Conservation (phyloP, 495 filamentous ascomycete genomes). For the Lasiosphaeria miniovina region DNA sequence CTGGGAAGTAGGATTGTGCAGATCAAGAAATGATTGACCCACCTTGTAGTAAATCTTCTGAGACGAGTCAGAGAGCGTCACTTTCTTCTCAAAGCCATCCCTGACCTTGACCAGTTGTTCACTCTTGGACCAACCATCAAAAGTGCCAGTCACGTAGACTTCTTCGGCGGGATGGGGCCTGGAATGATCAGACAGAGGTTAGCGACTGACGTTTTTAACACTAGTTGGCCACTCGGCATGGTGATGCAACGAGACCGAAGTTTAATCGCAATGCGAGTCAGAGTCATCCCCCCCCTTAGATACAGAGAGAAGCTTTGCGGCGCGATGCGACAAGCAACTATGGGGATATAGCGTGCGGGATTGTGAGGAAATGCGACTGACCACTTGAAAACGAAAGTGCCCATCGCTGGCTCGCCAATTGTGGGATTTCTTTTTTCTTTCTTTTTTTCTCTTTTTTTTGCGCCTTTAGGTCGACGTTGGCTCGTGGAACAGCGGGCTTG, state of each 20-base stretch:
- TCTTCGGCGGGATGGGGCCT: slow-evolving; percentile 77
- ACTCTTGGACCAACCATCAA: slow-evolving; percentile 88
- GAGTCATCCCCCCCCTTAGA: slow-evolving; percentile 14
- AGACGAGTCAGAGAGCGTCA: slow-evolving; percentile 58
- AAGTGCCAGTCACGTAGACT: slow-evolving; percentile 93
- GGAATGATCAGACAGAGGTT: slow-evolving; percentile 14
- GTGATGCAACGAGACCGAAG: slow-evolving; percentile 14
- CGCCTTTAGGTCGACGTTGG: background rate
- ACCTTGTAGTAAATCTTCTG: slow-evolving; percentile 85
- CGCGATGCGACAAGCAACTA: slow-evolving; percentile 8
- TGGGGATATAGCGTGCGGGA: background rate
- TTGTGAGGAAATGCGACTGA: slow-evolving; percentile 30
- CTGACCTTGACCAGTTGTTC: slow-evolving; percentile 73
- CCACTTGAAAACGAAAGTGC: slow-evolving; percentile 54
- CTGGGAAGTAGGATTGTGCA: background rate
- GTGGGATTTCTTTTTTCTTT: background rate
- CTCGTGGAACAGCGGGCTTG: background rate
- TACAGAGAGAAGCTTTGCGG: slow-evolving; percentile 5
- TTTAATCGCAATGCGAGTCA: slow-evolving; percentile 16
- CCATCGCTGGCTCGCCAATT: slow-evolving; percentile 34
- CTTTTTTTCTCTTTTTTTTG: background rate
- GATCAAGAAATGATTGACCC: slow-evolving; percentile 34
- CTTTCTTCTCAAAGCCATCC: slow-evolving; percentile 70
- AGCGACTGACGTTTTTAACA: slow-evolving; percentile 17
- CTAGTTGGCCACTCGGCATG: slow-evolving; percentile 16